These are phyloP conservation scores for Rusavskia elegans DNA, from an alignment of 495 filamentous ascomycete species.

Conservation along the genomic window DNA sequence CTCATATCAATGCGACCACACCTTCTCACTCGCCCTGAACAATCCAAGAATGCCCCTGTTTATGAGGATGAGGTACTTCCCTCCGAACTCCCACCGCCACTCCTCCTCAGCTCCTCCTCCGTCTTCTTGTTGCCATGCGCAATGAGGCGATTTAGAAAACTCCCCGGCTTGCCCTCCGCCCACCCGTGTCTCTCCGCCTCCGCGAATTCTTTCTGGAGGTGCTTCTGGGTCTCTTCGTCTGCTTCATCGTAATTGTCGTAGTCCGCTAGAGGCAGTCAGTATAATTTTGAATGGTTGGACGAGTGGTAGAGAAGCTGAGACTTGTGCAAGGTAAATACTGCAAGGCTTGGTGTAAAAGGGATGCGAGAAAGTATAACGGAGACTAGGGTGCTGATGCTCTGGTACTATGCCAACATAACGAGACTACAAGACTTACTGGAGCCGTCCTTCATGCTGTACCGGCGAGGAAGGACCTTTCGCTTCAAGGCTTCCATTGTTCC, in stretches of 20 bases:
- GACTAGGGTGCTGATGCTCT: not conserved
- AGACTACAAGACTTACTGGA: not conserved
- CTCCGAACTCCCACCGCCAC: too few relatives aligned
- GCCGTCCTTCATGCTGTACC: not conserved
- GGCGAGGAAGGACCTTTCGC: not conserved
- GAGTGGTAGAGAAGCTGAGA: not conserved
- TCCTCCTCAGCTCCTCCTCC: not conserved
- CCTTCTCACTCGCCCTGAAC: too few relatives aligned
- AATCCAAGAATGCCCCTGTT: too few relatives aligned
- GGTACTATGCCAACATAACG: not conserved
- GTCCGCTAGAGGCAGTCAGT: not conserved
- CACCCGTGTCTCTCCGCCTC: not conserved
- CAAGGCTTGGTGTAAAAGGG: not conserved
- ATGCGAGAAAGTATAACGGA: not conserved
- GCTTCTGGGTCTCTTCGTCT: constrained; percentile 1
- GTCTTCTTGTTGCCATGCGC: not conserved
- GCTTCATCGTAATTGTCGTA: not conserved
- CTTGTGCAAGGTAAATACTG: not conserved
- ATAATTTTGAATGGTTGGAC: too few relatives aligned
- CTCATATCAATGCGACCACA: too few relatives aligned
- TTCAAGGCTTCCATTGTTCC: not conserved
- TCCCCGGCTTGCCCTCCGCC: not conserved
- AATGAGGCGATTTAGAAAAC: not conserved
- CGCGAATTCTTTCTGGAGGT: not conserved
- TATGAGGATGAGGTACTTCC: too few relatives aligned